Evolutionary conservation across 1,139 yeast species (phyloP).

Genomic region (Geotrichum australiense): DNA sequence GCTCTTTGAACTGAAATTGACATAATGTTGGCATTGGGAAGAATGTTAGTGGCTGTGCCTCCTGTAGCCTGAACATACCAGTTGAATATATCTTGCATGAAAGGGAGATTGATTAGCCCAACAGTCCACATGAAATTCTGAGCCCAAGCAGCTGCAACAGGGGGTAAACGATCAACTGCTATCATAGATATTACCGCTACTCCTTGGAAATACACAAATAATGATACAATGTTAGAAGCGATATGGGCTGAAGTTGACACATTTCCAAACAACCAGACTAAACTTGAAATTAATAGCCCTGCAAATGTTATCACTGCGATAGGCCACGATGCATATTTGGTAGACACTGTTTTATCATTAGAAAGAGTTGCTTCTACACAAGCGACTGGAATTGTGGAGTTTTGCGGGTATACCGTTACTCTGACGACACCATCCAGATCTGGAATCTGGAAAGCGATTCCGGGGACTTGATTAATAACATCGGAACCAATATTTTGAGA

Average conservation of each 20-base stretch:
- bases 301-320: conserved; percentile 86
- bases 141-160: conserved; percentile 97
- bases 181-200: conserved; percentile 91
- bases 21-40: conserved; percentile 48
- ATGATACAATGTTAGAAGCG: conserved; percentile 88
- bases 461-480: conserved; percentile 54
- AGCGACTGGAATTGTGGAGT: conserved; percentile 49
- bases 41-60: conserved; percentile 71
- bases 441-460: conserved; percentile 82
- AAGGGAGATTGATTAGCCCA: conserved; percentile 75
- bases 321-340: conserved; percentile 94
- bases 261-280: conserved; percentile 81
- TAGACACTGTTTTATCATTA: conserved; percentile 92
- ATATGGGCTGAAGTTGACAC: conserved; percentile 93
- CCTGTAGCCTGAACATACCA: conserved; percentile 99
- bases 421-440: conserved; percentile 89
- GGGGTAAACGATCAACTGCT: conserved; percentile 91
- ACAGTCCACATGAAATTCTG: conserved; percentile 96
- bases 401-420: conserved; percentile 52
- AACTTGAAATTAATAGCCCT: conserved; percentile 81
- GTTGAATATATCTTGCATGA: conserved; percentile 78
- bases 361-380: conserved; percentile 86
- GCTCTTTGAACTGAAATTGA: conserved; percentile 76
- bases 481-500: conserved; percentile 37
- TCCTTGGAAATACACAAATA: conserved; percentile 89